Evolutionary conservation across 371 early-diverging fungal species (phyloP), one percentile per base, ranked within the genome.

Genomic region (Mucor racemosus): DNA sequence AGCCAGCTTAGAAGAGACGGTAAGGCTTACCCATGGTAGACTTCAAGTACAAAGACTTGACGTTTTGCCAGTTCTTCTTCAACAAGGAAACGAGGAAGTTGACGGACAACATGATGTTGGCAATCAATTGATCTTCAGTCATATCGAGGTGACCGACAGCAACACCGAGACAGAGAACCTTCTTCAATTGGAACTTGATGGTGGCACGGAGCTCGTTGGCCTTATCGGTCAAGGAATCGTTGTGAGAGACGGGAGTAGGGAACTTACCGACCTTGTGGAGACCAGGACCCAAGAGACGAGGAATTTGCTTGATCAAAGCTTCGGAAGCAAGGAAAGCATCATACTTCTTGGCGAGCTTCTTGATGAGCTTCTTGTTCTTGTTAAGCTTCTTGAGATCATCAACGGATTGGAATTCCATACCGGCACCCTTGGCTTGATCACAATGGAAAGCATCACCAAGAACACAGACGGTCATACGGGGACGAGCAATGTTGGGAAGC

Each of bases 41-140:
- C 95, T 99, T 99, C 88, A 99, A 89, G 94, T 90, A 95, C 79
- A 99, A 90, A 74, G 97, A 95, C 89, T 93, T 93, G 87, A 99
- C 94, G 95, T 98, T 99, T 88, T 99, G 97, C 96, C 97, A 96
- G 90, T 97, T 92, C 92, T 99, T 99, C 95, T 99, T 99, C 72
- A 98, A 88, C 70, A 98, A 87, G 54, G 98, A 97, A 66, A 98
- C 94, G 77, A 99, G 86, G 88, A 98, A 96, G 91, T 97, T 97
- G 90, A 99, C 89, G 71, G 97, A 87, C 89, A 96, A 86, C 96
- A 97, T 97, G 84, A 95, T 94, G 95, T 99, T 99, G 82, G 94
- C 89, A 75, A 95, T 86, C 66, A 98, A 88, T 85, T 98, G 90
- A 80, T 97, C 97, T 79, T 96, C 94, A 68, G 91, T 89, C 99